Evolutionary conservation across 2,329 filamentous ascomycete species (phyloP), one percentile per base, ranked within the genome.

Genomic region (Periglandula ipomoeae): DNA sequence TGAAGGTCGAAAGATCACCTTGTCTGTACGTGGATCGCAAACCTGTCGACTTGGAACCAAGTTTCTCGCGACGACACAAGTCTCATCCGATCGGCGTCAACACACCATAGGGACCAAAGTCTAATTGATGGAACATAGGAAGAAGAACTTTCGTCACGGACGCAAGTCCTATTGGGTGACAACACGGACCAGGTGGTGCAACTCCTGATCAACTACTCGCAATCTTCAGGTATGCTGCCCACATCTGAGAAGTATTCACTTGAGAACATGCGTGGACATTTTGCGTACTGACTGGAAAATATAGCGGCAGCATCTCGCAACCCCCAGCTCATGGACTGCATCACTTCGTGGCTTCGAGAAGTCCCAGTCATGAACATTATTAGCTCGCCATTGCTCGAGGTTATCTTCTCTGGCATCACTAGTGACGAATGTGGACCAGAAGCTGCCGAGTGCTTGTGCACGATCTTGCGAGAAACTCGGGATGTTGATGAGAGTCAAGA

Each of bases 1-100:
- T 59, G 91, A 98, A 78, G 93, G 93, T 72, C 89, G 93, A 72
- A 98, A 97, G 75, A 96, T 98, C 78, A 95, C 89, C 78, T 79
- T 98, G 72, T 90, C 89, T 81, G 90, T 95, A 93, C 75, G 89
- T 91, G 79, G 82, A 85, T 74, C 75, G 73, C 74, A 67, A 59
- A 70, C 61, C 65, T 65, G 70, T 67, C 72, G 70, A 67, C 70
- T 61, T 60, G 59, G 53, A 58, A 59, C 52, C 55, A 59, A 54
- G 42, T 50, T 57, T 59, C 58, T 55, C 50, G 58, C 62, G 61
- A 63, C 62, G 61, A 57, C 59, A 56, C 38, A 46, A 15, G 35
- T 61, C 56, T 60, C 59, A 56, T 60, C 59, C 63, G 61, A 60
- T 61, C 61, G 60, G 59, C 59, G 53, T 62, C 67, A 65, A 61